These are phyloP conservation scores for Xylariaceae sp. DNA, from an alignment of 2,329 filamentous ascomycete species.

Conservation along the genomic window DNA sequence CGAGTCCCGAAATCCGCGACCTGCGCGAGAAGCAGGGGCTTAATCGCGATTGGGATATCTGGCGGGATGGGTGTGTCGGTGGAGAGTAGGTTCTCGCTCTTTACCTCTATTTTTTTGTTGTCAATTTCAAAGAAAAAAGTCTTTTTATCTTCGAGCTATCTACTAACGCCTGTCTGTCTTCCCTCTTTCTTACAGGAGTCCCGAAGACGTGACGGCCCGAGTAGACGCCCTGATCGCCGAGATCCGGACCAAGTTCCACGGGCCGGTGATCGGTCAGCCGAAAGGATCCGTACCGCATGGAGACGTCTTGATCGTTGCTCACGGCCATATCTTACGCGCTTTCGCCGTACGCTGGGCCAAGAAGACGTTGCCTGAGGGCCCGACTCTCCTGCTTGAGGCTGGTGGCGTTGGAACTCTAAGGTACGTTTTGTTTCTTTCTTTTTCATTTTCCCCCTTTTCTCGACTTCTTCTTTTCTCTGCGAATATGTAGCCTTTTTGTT, in stretches of 20 bases:
- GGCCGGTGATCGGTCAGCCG: slow-evolving; percentile 54
- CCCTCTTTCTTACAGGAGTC: slow-evolving; percentile 54
- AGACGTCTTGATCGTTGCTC: slow-evolving; percentile 78
- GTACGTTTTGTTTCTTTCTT: slow-evolving; percentile 36
- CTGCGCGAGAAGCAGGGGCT: slow-evolving; percentile 54
- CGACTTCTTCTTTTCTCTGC: neutral
- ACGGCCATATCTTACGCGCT: slow-evolving; percentile 83
- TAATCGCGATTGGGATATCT: slow-evolving; percentile 71
- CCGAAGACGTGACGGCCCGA: slow-evolving; percentile 66
- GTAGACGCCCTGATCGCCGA: slow-evolving; percentile 73
- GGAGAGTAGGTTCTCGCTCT: slow-evolving; percentile 63
- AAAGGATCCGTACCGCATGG: slow-evolving; percentile 40
- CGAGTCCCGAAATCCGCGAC: slow-evolving; percentile 63
- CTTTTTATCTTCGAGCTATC: neutral
- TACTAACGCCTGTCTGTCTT: neutral
- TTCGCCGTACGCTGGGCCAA: slow-evolving; percentile 85
- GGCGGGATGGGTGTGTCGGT: slow-evolving; percentile 80
- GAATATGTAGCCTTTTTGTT: too few species aligned
- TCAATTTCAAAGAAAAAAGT: too few species aligned
- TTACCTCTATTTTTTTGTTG: neutral
- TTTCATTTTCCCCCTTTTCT: neutral
- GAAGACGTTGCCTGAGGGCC: slow-evolving; percentile 68
- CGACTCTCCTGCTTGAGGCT: slow-evolving; percentile 79
- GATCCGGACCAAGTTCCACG: slow-evolving; percentile 65
- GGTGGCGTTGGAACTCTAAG: slow-evolving; percentile 80